These are phyloP conservation scores for Taphrina wiesneri DNA, from an alignment of 1,139 yeast genomes.

Conservation along the genomic window DNA sequence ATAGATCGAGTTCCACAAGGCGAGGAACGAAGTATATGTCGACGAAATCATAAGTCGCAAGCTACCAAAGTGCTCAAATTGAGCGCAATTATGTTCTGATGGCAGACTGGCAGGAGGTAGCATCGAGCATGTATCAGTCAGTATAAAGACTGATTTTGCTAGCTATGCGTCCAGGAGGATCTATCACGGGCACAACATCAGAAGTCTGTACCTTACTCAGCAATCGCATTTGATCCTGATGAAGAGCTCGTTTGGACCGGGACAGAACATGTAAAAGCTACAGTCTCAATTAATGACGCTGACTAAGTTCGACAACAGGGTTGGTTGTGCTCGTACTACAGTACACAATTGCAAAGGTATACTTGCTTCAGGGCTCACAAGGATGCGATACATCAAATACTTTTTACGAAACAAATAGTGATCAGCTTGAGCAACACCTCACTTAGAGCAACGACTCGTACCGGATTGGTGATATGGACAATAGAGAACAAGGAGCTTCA, in stretches of 20 bases:
- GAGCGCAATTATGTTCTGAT: not conserved
- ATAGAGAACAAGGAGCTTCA: slow-evolving; percentile 43
- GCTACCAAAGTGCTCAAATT: not conserved
- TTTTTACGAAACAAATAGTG: slow-evolving; percentile 46
- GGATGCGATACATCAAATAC: slow-evolving; percentile 43
- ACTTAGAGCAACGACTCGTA: slow-evolving; percentile 46
- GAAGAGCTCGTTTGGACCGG: slow-evolving; percentile 86
- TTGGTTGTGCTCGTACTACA: slow-evolving; percentile 53
- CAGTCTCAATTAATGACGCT: not conserved
- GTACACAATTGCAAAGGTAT: slow-evolving; percentile 50
- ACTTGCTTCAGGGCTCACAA: slow-evolving; percentile 48
- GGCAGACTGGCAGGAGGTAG: slow-evolving; percentile 31
- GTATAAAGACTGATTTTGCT: not conserved
- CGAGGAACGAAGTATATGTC: not conserved
- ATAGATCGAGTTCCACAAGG: no score
- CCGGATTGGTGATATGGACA: slow-evolving; percentile 45
- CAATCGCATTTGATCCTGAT: slow-evolving; percentile 65
- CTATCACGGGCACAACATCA: slow-evolving; percentile 2
- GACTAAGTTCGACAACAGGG: slow-evolving; percentile 47
- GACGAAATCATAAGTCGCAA: not conserved
- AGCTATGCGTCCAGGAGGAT: slow-evolving; percentile 21
- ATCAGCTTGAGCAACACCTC: slow-evolving; percentile 44
- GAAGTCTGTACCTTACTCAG: slow-evolving; percentile 19
- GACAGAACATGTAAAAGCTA: slow-evolving; percentile 50
- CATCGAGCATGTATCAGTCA: no score